phyloP scores from a whole-genome alignment of 1,284 basidiomycete genomes.

The Afroboletus lepidellus region DNA sequence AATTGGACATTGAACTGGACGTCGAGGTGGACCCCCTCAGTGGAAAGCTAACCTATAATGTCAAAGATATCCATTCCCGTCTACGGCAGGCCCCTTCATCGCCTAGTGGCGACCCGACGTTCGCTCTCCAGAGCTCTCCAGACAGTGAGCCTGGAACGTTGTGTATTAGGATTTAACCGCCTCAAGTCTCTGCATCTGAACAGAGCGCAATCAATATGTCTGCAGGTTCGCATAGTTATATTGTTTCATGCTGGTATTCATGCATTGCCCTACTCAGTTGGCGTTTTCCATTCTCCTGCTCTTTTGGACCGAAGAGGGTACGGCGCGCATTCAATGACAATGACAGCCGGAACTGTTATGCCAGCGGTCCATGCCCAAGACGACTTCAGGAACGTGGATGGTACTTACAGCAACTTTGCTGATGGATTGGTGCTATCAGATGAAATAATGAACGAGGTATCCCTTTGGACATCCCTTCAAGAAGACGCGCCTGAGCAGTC shows the following conservation, averaged over 20 bases:
- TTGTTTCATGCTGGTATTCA: neutral
- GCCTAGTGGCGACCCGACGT: neutral
- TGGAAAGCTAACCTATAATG: neutral
- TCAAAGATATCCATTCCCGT: neutral
- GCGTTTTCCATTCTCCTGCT: neutral
- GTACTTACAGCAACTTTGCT: neutral
- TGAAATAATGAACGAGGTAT: neutral
- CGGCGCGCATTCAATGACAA: neutral
- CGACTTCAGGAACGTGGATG: neutral
- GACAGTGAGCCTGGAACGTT: neutral
- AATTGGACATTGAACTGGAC: constrained; percentile 1
- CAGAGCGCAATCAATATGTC: neutral
- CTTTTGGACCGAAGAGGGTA: neutral
- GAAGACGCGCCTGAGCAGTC: neutral
- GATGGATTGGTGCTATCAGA: neutral
- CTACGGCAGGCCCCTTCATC: neutral
- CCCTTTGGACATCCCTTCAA: neutral
- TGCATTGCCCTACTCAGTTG: neutral
- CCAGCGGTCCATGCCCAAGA: neutral
- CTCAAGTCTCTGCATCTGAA: neutral
- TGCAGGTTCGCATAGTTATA: neutral
- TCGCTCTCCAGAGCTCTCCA: neutral
- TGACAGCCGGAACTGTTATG: neutral
- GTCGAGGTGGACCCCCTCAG: neutral
- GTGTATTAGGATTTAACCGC: neutral